Conservation (phyloP, 2,329 filamentous ascomycete species). For the Curvularia sp. region DNA sequence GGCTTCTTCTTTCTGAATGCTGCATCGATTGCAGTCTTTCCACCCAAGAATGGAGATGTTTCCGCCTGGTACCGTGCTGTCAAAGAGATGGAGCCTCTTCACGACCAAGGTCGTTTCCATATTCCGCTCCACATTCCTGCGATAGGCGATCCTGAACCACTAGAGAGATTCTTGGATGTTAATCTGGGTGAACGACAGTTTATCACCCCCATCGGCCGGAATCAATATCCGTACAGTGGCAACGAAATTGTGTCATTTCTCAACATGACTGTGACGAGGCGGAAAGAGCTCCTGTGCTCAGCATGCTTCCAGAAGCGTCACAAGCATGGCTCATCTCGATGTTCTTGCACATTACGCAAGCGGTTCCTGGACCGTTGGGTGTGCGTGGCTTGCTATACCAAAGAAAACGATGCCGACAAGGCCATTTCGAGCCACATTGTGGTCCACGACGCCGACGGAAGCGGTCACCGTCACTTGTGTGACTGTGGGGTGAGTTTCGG, state of each 20-base stretch:
- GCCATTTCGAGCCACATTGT: neutral
- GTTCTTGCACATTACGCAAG: constrained; percentile 29
- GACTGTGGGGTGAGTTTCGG: constrained; percentile 9
- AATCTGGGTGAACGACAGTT: constrained; percentile 24
- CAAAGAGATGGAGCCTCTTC: constrained; percentile 14
- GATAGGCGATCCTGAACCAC: constrained; percentile 22
- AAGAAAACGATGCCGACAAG: constrained; percentile 5
- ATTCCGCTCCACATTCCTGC: constrained; percentile 19
- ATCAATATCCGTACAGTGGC: constrained; percentile 23
- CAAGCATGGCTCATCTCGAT: constrained; percentile 3
- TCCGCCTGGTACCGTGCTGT: constrained; percentile 16
- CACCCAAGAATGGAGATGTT: constrained; percentile 16
- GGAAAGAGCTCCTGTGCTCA: constrained; percentile 22
- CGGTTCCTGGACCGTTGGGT: constrained; percentile 29
- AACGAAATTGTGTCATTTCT: constrained; percentile 16
- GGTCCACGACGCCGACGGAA: neutral
- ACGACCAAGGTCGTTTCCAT: constrained; percentile 36
- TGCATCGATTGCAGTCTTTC: constrained; percentile 26
- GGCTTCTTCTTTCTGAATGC: constrained; percentile 28
- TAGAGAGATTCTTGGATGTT: constrained; percentile 31
- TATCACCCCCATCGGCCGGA: constrained; percentile 21
- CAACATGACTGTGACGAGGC: neutral
- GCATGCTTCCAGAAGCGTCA: constrained; percentile 19
- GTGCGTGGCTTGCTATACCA: constrained; percentile 23
- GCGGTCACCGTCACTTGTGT: constrained; percentile 9